Percentiles rank a stretch among this genome's conserved stretches.
Conservation (phyloP, 176 grass and related monocot species). For the Lolium multiflorum region DNA sequence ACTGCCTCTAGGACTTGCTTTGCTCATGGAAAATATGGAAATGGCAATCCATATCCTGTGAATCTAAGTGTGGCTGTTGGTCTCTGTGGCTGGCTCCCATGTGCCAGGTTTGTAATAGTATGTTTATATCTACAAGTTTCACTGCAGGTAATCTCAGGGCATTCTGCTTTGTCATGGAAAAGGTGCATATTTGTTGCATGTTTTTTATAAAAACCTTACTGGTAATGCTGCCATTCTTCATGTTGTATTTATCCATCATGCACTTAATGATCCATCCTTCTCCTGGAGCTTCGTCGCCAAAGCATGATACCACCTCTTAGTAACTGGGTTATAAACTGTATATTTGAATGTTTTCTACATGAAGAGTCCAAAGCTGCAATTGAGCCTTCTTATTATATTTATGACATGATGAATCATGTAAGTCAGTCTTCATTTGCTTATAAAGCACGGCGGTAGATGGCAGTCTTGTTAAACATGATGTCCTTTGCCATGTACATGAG, state of each 20-base stretch:
- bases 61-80: slow-evolving; percentile 76
- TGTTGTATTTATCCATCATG: background rate
- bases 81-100: slow-evolving; percentile 97
- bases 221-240: slow-evolving; percentile 2
- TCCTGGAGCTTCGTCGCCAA: background rate
- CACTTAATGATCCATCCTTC: background rate
- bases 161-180: slow-evolving; percentile 96
- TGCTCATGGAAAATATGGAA: slow-evolving; percentile 89
- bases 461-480: too few species aligned
- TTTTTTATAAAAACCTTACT: background rate
- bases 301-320: too few species aligned
- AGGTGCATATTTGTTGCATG: slow-evolving; percentile 53
- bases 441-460: too few species aligned
- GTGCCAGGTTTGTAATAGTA: slow-evolving; percentile 64
- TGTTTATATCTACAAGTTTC: slow-evolving; percentile 24
- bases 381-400: too few species aligned
- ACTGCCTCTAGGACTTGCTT: slow-evolving; percentile 86
- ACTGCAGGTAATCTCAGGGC: slow-evolving; percentile 44
- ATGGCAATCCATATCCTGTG: slow-evolving; percentile 87
- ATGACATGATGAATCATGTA: too few species aligned
- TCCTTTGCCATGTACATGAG: too few species aligned
- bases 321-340: too few species aligned
- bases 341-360: too few species aligned
- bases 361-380: too few species aligned
- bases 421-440: too few species aligned